phyloP scores from a whole-genome alignment of 202 grass and related monocot species.

The Setaria viridis region DNA sequence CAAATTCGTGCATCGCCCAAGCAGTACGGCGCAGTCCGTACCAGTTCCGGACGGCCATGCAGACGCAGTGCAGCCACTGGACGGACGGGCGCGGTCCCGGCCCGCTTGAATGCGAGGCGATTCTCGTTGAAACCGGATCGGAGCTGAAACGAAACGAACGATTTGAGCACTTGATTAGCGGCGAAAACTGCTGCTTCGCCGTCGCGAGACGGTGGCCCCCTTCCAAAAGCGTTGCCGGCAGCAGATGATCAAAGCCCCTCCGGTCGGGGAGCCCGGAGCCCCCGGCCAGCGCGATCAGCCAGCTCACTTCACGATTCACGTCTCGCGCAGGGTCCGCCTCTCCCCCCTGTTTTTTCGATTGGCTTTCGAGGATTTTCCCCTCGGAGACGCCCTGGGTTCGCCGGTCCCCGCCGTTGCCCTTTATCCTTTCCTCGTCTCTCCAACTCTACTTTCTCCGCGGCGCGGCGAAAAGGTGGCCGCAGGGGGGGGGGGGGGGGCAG shows the following conservation, averaged over 20 bases:
- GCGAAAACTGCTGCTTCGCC: neutral
- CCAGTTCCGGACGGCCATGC: neutral
- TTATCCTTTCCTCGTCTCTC: neutral
- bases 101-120: neutral
- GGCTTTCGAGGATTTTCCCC: neutral
- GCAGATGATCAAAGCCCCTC: neutral
- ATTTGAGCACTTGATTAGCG: neutral
- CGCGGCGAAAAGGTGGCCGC: neutral
- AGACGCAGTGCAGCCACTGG: neutral
- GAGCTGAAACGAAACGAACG: neutral
- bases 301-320: neutral
- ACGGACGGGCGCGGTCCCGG: neutral
- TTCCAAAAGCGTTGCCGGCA: neutral
- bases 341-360: neutral
- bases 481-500: neutral
- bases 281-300: neutral
- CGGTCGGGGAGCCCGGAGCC: neutral
- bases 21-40: neutral
- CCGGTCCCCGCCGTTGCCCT: neutral
- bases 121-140: neutral
- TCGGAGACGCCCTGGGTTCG: neutral
- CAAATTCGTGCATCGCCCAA: neutral
- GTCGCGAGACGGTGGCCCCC: neutral
- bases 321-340: neutral
- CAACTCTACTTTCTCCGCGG: neutral